Conservation (phyloP, 2,329 filamentous ascomycete species). For the Myriosclerotinia curreyana region DNA sequence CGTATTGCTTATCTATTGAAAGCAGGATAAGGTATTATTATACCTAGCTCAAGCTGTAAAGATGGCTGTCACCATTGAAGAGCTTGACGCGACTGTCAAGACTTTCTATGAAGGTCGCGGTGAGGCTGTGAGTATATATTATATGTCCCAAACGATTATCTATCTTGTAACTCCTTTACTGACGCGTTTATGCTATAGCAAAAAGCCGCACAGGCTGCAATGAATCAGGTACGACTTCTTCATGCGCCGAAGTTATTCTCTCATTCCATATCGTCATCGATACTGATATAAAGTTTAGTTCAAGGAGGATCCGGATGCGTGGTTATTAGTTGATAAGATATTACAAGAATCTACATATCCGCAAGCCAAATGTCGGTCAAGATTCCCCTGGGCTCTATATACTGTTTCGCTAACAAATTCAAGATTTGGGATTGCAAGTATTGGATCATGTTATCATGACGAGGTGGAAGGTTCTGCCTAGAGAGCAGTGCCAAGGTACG, state of each 20-base stretch:
- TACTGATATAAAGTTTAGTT: constrained; percentile 58
- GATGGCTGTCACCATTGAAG: constrained; percentile 76
- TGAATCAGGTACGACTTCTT: constrained; percentile 73
- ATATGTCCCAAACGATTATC: constrained; percentile 13
- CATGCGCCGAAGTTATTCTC: constrained; percentile 27
- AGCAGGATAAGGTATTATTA: constrained; percentile 30
- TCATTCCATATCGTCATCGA: constrained; percentile 11
- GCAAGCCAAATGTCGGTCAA: constrained; percentile 85
- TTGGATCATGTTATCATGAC: constrained; percentile 98
- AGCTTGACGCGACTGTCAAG: constrained; percentile 94
- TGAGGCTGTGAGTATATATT: constrained; percentile 66
- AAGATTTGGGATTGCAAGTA: constrained; percentile 91
- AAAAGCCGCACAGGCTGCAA: constrained; percentile 88
- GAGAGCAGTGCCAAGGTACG: constrained; percentile 88
- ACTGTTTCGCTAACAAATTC: constrained; percentile 31
- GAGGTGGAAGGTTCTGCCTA: constrained; percentile 95
- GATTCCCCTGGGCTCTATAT: constrained; percentile 4
- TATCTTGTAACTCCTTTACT: constrained; percentile 36
- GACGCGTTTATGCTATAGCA: constrained; percentile 60
- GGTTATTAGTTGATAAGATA: constrained; percentile 96
- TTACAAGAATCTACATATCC: constrained; percentile 88
- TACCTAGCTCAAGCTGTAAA: constrained; percentile 40
- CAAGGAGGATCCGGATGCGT: constrained; percentile 97
- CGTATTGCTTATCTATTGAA: constrained; percentile 28
- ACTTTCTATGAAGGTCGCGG: constrained; percentile 97